phyloP scores from a whole-genome alignment of 768 basidiomycete species.

The Collybia sordida region DNA sequence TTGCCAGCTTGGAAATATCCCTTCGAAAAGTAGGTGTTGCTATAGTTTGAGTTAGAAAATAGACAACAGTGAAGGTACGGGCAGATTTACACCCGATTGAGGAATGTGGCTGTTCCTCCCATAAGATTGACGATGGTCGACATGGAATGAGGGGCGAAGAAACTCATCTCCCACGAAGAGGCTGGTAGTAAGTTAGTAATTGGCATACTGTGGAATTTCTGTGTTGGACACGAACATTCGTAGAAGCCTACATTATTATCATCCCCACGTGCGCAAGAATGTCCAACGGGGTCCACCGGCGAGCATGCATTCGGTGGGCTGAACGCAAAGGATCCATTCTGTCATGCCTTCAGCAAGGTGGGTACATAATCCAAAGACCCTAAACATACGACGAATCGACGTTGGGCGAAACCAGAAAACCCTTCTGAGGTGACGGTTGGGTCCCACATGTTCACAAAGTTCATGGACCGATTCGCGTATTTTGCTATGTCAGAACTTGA shows the following conservation, averaged over 20 bases:
- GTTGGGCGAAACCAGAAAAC: constrained; percentile 46
- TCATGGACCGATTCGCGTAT: constrained; percentile 52
- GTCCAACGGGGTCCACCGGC: constrained; percentile 42
- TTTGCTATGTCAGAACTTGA: constrained; percentile 34
- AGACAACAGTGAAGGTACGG: background rate
- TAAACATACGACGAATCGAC: constrained; percentile 36
- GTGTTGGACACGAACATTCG: constrained; percentile 35
- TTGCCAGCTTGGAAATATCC: constrained; percentile 49
- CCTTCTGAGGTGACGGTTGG: constrained; percentile 42
- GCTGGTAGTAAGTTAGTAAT: constrained; percentile 23
- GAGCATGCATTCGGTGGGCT: constrained; percentile 51
- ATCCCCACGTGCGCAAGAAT: constrained; percentile 48
- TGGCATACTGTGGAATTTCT: background rate
- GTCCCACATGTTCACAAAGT: constrained; percentile 52
- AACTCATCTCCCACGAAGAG: constrained; percentile 55
- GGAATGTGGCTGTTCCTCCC: constrained; percentile 43
- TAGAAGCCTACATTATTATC: constrained; percentile 55
- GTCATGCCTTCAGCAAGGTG: background rate
- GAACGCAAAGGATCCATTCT: constrained; percentile 53
- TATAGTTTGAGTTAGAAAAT: constrained; percentile 11
- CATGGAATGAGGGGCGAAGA: constrained; percentile 53
- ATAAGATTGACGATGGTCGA: constrained; percentile 43
- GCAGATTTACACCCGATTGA: constrained; percentile 36
- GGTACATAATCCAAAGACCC: background rate
- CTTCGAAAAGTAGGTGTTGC: constrained; percentile 43